A percentile compares a stretch with the other conserved stretches of the same genome.
Evolutionary conservation across 176 grass and related monocot species (phyloP).

Genomic region (Oryza longistaminata): DNA sequence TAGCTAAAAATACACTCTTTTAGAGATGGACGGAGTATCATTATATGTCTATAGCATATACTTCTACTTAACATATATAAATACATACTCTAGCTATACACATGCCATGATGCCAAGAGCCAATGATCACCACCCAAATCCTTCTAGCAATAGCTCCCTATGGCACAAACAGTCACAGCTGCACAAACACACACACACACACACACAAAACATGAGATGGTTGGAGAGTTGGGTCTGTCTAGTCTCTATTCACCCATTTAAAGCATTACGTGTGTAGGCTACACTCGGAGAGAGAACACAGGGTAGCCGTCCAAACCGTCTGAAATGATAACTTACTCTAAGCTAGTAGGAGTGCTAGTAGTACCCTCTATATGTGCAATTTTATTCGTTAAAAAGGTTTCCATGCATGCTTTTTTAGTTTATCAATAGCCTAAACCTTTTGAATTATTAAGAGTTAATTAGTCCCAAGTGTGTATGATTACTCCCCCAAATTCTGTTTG

Average conservation of each 20-base stretch:
- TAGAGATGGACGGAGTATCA: no score
- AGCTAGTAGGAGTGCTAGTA: not conserved
- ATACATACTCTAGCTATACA: not conserved
- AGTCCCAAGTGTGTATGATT: no score
- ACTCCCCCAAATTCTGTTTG: not conserved
- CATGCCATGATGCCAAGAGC: not conserved
- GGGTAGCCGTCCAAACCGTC: constrained; percentile 35
- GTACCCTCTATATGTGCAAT: not conserved
- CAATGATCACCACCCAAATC: constrained; percentile 27
- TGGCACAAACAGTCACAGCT: not conserved
- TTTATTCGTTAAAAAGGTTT: not conserved
- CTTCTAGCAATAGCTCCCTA: constrained; percentile 11
- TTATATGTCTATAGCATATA: no score
- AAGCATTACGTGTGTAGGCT: constrained; percentile 86
- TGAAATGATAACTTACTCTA: constrained; percentile 15
- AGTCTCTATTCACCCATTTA: constrained; percentile 89
- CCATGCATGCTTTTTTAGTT: not conserved
- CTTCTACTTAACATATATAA: no score
- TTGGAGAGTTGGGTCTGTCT: constrained; percentile 63
- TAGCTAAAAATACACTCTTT: no score
- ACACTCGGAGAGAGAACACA: constrained; percentile 1
- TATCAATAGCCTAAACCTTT: not conserved
- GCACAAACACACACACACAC: not conserved
- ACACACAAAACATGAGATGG: constrained; percentile 65
- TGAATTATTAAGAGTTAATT: no score